These are phyloP conservation scores for Cudoniella acicularis DNA, from an alignment of 495 filamentous ascomycete genomes.

Conservation along the genomic window DNA sequence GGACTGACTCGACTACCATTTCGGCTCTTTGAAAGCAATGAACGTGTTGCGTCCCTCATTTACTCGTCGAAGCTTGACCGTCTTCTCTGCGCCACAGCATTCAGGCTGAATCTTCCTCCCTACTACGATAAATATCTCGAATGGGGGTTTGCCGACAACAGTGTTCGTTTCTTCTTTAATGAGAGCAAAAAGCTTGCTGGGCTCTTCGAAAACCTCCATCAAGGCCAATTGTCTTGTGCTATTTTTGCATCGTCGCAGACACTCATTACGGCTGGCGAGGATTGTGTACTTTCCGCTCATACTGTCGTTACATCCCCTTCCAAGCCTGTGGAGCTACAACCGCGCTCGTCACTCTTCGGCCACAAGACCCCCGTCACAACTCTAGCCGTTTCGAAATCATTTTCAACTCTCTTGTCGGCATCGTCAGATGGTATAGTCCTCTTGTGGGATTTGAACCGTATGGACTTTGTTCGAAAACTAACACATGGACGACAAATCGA, in stretches of 20 bases:
- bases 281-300: constrained; percentile 88
- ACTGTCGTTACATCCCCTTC: constrained; percentile 50
- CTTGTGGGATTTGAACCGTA: constrained; percentile 90
- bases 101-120: constrained; percentile 83
- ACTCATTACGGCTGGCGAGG: constrained; percentile 83
- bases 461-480: constrained; percentile 78
- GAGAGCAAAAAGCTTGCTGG: constrained; percentile 56
- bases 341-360: constrained; percentile 79
- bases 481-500: constrained; percentile 46
- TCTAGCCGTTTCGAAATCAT: constrained; percentile 80
- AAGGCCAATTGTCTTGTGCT: constrained; percentile 77
- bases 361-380: constrained; percentile 77
- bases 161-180: constrained; percentile 80
- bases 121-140: constrained; percentile 86
- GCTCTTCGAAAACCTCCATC: constrained; percentile 89
- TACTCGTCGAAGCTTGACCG: constrained; percentile 79
- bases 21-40: constrained; percentile 76
- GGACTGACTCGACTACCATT: constrained; percentile 77
- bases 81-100: constrained; percentile 76
- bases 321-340: constrained; percentile 74
- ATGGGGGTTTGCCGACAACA: constrained; percentile 94
- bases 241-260: constrained; percentile 85
- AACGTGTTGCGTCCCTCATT: constrained; percentile 72
- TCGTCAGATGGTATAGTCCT: constrained; percentile 77
- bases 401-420: constrained; percentile 79